phyloP scores from a whole-genome alignment of 2,329 filamentous ascomycete genomes.

The Arthrobotrys iridis region DNA sequence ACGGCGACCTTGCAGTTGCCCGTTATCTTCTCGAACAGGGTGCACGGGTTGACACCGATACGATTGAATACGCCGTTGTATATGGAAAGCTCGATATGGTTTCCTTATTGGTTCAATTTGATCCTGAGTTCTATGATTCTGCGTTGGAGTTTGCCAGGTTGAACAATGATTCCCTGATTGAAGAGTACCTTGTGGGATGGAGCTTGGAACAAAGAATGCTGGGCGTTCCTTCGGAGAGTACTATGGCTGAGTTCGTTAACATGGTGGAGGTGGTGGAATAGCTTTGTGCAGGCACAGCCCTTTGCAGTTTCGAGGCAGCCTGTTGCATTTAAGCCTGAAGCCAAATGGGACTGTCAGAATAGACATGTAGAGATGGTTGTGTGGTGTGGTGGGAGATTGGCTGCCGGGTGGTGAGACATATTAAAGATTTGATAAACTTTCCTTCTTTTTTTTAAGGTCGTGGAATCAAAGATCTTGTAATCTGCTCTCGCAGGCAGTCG shows the following conservation, averaged over 20 bases:
- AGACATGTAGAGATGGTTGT: too few relatives aligned
- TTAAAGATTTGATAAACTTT: too few relatives aligned
- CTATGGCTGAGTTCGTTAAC: neutral
- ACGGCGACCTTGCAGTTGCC: constrained; percentile 1
- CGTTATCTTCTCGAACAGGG: constrained; percentile 12
- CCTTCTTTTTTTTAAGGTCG: too few relatives aligned
- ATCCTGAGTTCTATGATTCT: neutral
- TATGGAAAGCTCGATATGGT: constrained; percentile 8
- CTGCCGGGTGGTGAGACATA: too few relatives aligned
- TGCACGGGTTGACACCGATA: neutral
- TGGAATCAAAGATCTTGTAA: too few relatives aligned
- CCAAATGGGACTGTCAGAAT: too few relatives aligned
- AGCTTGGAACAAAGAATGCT: neutral
- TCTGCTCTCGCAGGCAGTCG: too few relatives aligned
- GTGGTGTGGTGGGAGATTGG: too few relatives aligned
- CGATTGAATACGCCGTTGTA: neutral
- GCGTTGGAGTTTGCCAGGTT: neutral
- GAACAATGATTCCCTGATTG: neutral
- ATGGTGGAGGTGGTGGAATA: neutral
- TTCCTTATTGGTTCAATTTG: constrained; percentile 2
- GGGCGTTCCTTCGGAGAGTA: neutral
- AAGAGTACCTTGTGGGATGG: neutral
- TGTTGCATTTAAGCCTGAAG: too few relatives aligned
- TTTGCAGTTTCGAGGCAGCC: too few relatives aligned
- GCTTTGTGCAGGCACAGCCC: too few relatives aligned